Percentiles rank a stretch among this genome's conserved stretches.
Evolutionary conservation across 2,329 filamentous ascomycete species (phyloP).

Genomic region (Botrytis pseudocinerea): DNA sequence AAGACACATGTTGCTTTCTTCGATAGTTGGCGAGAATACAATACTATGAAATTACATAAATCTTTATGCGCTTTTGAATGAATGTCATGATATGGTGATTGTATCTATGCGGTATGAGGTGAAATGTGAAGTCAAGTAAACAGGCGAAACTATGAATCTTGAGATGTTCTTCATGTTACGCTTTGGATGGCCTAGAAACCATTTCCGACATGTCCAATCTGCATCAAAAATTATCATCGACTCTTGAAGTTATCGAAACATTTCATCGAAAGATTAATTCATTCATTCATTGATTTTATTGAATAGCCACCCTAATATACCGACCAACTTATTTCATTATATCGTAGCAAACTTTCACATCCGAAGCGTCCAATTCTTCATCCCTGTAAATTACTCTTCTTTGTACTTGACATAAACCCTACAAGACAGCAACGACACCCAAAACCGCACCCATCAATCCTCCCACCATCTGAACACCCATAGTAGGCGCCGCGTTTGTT

Average conservation of each 20-base stretch:
- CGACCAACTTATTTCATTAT: background rate
- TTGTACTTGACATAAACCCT: background rate
- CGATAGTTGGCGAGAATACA: background rate
- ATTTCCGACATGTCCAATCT: background rate
- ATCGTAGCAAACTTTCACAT: background rate
- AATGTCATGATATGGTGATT: background rate
- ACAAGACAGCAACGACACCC: constrained; percentile 18
- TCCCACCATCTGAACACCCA: constrained; percentile 9
- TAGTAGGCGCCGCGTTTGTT: constrained; percentile 2
- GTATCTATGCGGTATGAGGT: background rate
- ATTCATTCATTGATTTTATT: background rate
- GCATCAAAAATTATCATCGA: background rate
- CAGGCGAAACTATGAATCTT: background rate
- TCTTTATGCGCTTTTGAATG: background rate
- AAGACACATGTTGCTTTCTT: background rate
- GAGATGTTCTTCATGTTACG: background rate
- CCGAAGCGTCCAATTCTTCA: background rate
- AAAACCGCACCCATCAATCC: constrained; percentile 11
- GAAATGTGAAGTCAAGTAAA: background rate
- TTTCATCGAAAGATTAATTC: background rate
- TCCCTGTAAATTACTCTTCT: background rate
- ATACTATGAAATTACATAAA: background rate
- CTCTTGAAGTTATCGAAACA: too few species aligned
- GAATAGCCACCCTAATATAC: background rate
- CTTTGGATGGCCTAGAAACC: too few species aligned